These are phyloP conservation scores for Kazachstania taianensis DNA, from an alignment of 805 yeast species.

Conservation along the genomic window DNA sequence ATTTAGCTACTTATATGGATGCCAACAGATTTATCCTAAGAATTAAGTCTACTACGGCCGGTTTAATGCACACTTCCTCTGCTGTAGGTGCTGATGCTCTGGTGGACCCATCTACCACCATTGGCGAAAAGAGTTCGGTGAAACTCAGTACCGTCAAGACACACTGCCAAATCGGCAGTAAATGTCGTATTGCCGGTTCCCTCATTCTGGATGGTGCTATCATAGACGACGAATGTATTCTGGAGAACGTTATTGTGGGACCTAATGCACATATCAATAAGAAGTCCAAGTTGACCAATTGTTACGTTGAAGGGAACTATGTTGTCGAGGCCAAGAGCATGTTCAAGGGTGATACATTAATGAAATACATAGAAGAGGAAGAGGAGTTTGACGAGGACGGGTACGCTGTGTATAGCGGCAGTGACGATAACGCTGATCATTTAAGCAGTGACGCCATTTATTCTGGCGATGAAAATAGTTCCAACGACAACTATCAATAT, in stretches of 20 bases:
- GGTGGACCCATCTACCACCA: constrained; percentile 53
- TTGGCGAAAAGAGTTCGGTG: constrained; percentile 79
- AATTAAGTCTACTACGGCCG: constrained; percentile 39
- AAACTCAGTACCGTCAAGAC: constrained; percentile 77
- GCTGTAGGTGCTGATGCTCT: constrained; percentile 81
- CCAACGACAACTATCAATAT: constrained; percentile 30
- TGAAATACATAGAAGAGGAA: constrained; percentile 25
- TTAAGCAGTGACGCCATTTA: constrained; percentile 4
- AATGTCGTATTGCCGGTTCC: constrained; percentile 83
- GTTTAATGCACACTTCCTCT: constrained; percentile 48
- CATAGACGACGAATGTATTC: constrained; percentile 63
- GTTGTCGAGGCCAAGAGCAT: constrained; percentile 46
- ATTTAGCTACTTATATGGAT: constrained; percentile 75
- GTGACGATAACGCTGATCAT: constrained; percentile 23
- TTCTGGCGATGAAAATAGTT: background rate
- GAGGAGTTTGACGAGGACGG: constrained; percentile 7
- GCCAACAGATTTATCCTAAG: constrained; percentile 74
- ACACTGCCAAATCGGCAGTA: constrained; percentile 67
- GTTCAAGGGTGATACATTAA: constrained; percentile 50
- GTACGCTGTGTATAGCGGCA: constrained; percentile 15
- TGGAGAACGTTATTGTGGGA: constrained; percentile 86
- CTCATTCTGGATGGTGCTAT: constrained; percentile 60
- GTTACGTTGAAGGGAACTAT: constrained; percentile 78
- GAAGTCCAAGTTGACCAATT: constrained; percentile 61
- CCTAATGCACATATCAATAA: constrained; percentile 48